phyloP scores from a whole-genome alignment of 345 rosid species.

The Populus pruinosa region DNA sequence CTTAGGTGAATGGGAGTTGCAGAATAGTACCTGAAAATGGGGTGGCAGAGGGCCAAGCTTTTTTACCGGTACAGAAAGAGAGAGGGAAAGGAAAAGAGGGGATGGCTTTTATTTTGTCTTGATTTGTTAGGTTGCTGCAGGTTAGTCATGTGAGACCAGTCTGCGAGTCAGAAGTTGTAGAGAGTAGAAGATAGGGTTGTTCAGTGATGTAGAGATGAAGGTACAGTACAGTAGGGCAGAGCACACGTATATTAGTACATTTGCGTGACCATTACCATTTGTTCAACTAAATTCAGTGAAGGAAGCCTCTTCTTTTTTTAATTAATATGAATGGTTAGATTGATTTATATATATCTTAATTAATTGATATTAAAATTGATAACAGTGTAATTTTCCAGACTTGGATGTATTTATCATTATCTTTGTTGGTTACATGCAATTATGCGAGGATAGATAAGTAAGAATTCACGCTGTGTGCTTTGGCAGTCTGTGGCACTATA shows the following conservation, averaged over 20 bases:
- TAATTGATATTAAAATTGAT: too few relatives aligned
- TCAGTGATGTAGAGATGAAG: neutral
- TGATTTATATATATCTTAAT: too few relatives aligned
- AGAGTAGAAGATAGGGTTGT: conserved; percentile 12
- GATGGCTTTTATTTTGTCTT: conserved; percentile 19
- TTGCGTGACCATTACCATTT: neutral
- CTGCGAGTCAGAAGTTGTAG: conserved; percentile 25
- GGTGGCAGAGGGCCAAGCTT: conserved; percentile 20
- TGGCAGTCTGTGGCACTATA: too few relatives aligned
- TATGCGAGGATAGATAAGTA: too few relatives aligned
- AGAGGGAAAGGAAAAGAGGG: neutral
- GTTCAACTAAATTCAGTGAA: too few relatives aligned
- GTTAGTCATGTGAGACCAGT: conserved; percentile 45
- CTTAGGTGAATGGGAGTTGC: conserved; percentile 4
- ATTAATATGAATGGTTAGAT: too few relatives aligned
- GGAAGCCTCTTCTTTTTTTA: too few relatives aligned
- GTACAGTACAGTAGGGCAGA: neutral
- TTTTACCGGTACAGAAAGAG: neutral
- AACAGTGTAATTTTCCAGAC: too few relatives aligned
- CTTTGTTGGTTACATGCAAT: too few relatives aligned
- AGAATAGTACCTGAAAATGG: conserved; percentile 14
- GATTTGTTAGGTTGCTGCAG: conserved; percentile 21
- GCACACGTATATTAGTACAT: neutral
- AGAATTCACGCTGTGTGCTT: too few relatives aligned
- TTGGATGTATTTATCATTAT: too few relatives aligned